Base-by-base conservation (phyloP, 2,329 filamentous ascomycete genomes). In the Apiospora rasikravindrae region DNA sequence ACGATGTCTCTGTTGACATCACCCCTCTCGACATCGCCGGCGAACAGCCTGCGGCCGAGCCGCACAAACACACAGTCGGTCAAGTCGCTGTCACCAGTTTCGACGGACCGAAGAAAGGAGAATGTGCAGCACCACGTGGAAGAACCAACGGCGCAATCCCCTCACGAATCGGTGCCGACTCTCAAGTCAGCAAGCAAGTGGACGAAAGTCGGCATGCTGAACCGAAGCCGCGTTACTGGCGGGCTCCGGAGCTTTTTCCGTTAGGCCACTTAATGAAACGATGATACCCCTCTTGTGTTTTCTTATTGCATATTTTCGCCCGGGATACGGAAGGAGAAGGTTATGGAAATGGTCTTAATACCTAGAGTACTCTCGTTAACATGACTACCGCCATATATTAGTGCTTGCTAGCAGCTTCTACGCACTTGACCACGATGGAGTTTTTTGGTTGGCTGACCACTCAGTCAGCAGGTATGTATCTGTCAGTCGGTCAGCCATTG, bases 161-260 rank as follows among this genome's bases (percentile, higher is more conserved):
- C 33, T n/a, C 74, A 75, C 24, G 75, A 77, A 70, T 77, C 74
- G 73, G 71, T 76, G 70, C 75, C 70, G 74, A 72, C 73, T 71
- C 16, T 76, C 71, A 81, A 80, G 73, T 77, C 82, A 6, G 75
- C 79, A 33, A 80, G 78, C 57, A 80, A 81, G 70, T 84, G 83
- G 84, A 76, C 79, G 33, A 82, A 79, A 72, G 79, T 81, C 10
- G 78, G 82, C 10, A 76, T 77, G 44, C 77, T 82, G 70, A 84
- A 83, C 74, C 80, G 80, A 61, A 82, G 82, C 16, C 76, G 81
- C 37, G 78, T 83, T 75, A 80, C 82, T 24, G 81, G 83, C 71
- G 82, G 84, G 11, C 80, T 86, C 70, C 83, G 84, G 53, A 85
- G 80, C 71, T 80, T 86, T 70, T 87, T 87, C 76, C 83, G 83